A percentile compares a stretch with the other conserved stretches of the same genome.
Conservation (phyloP, 306 rosid species). For the Ormosia emarginata region DNA sequence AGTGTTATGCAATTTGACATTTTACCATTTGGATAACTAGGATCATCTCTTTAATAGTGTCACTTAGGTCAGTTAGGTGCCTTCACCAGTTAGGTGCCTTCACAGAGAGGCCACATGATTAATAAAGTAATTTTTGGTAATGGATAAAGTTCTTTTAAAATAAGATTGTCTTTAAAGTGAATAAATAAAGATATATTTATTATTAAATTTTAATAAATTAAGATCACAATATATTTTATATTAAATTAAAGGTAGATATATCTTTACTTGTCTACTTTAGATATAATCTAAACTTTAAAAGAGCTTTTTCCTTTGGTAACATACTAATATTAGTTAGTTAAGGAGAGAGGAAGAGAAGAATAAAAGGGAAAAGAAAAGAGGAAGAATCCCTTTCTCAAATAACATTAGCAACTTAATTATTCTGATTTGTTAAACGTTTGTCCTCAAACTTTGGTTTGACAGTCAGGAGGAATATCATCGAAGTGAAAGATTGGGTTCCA, state of each 20-base stretch:
- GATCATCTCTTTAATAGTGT: background rate
- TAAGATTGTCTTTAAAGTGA: too few relatives aligned
- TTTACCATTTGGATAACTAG: background rate
- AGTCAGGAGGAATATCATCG: background rate
- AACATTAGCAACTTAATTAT: background rate
- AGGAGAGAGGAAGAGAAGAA: background rate
- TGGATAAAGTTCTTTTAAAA: too few relatives aligned
- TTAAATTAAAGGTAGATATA: too few relatives aligned
- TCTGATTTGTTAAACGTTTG: background rate
- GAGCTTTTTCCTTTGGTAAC: background rate
- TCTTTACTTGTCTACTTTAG: too few relatives aligned
- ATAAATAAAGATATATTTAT: too few relatives aligned
- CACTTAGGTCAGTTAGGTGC: background rate
- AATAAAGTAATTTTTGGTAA: background rate
- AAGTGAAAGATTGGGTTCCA: slow-evolving; percentile 6
- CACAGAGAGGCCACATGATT: background rate
- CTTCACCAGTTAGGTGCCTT: background rate
- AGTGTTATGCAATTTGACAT: background rate
- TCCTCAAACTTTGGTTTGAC: background rate
- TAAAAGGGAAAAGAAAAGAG: background rate
- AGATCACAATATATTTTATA: too few relatives aligned
- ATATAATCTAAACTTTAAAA: too few relatives aligned
- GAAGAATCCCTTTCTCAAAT: background rate
- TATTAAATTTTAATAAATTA: too few relatives aligned
- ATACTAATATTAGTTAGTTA: background rate